Evolutionary conservation across 1,139 yeast species (phyloP).

Genomic region (Hyphopichia pseudoburtonii): DNA sequence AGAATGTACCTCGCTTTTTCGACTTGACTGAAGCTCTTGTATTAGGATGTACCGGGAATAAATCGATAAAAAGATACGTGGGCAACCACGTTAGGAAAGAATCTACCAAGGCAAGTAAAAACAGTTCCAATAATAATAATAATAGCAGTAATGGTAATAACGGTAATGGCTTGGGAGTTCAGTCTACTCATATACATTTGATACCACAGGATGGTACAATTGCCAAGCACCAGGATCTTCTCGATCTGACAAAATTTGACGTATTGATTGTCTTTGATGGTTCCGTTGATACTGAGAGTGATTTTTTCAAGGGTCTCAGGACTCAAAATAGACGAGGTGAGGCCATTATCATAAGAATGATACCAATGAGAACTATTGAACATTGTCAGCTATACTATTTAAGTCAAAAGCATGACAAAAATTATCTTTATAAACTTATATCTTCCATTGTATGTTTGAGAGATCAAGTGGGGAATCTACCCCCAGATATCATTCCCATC

Average conservation of each 20-base stretch:
- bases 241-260: slow-evolving; percentile 46
- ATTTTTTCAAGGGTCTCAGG: slow-evolving; percentile 29
- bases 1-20: slow-evolving; percentile 45
- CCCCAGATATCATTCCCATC: slow-evolving; percentile 76
- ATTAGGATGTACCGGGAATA: slow-evolving; percentile 63
- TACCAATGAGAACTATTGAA: slow-evolving; percentile 80
- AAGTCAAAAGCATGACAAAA: slow-evolving; percentile 28
- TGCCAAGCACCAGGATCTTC: slow-evolving; percentile 24
- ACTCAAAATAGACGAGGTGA: slow-evolving; percentile 30
- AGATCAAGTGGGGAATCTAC: slow-evolving; percentile 80
- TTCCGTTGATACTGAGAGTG: slow-evolving; percentile 48
- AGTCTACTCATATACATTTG: slow-evolving; percentile 33
- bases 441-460: slow-evolving; percentile 83
- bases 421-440: slow-evolving; percentile 63
- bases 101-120: slow-evolving; percentile 26
- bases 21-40: slow-evolving; percentile 80
- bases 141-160: slow-evolving; percentile 7
- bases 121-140: slow-evolving; percentile 9
- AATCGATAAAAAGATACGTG: slow-evolving; percentile 57
- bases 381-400: slow-evolving; percentile 54
- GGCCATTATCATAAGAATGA: slow-evolving; percentile 65
- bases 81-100: slow-evolving; percentile 52
- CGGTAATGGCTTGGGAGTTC: no score
- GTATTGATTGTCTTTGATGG: slow-evolving; percentile 72
- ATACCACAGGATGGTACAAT: slow-evolving; percentile 45